Base-by-base conservation (phyloP, 768 basidiomycete genomes). In the Tephrocybe sp. region DNA sequence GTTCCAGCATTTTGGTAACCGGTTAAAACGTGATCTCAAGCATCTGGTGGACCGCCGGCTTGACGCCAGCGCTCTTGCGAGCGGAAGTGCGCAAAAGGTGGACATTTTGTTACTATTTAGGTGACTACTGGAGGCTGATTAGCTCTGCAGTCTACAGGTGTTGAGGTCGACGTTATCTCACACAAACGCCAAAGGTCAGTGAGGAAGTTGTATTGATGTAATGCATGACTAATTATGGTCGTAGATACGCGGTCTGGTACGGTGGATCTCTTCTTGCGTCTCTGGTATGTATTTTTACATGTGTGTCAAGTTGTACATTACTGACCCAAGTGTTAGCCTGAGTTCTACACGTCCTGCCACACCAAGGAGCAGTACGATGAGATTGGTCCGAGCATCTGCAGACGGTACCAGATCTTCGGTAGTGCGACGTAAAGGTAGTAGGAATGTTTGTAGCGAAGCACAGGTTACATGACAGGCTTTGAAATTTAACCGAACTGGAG, bases 1-100 rank as follows among this genome's bases (percentile, higher is more conserved):
- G 96, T 98, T 98, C 78, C 92, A 96, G 60, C 87, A 98, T 74
- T 98, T 99, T 64, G 93, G 92, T n/a, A 86, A 92, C 65, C 85
- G 97, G 39, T 80, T 99, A 56, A 95, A 98, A 74, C 84, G 95
- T 38, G 96, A 99, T 63, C 71, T 99, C 39, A 97, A 93, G 74
- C 89, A 90, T 59, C 71, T 99, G 19, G 96, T 98, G 22, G 95
- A 98, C 68, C 86, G 85, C 53, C 76, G 97, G 53, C 78, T 99
- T 54, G 87, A 93, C 56, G 80, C 82, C 9, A 87, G 86, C 59
- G 87, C 81, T 17, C 62, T 78, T 26, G 78, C 84, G 5, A 89
- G 89, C 52, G 93, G 93, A 8, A 84, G 85, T 53, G 70, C 74
- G 20, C 79, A 84, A 60, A 87, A 85, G 77, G 93, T 94, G 60